Percentiles rank a stretch among this genome's conserved stretches.
These are phyloP conservation scores for Coniophora puteana DNA, from an alignment of 1,284 basidiomycete genomes.

Conservation along the genomic window DNA sequence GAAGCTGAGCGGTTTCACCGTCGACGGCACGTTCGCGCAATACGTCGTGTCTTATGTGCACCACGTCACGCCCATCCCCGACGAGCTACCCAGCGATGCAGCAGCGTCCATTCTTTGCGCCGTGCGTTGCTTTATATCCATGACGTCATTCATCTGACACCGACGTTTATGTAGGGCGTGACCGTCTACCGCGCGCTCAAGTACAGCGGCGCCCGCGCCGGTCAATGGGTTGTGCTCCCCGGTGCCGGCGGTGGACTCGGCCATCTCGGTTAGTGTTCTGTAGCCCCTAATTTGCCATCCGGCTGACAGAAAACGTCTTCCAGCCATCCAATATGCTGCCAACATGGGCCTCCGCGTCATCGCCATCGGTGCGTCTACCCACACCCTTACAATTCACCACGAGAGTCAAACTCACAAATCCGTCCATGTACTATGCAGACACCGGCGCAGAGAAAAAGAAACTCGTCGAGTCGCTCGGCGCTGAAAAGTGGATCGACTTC, in stretches of 20 bases:
- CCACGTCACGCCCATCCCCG: conserved; percentile 76
- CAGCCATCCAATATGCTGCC: conserved; percentile 75
- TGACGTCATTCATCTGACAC: not conserved
- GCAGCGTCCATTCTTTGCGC: conserved; percentile 86
- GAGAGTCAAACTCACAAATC: conserved; percentile 1
- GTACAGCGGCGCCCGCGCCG: conserved; percentile 64
- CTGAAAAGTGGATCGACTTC: conserved; percentile 82
- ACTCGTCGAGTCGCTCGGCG: conserved; percentile 68
- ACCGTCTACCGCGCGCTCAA: conserved; percentile 87
- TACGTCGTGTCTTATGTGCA: conserved; percentile 70
- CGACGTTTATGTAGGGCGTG: conserved; percentile 44
- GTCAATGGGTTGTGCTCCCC: conserved; percentile 80
- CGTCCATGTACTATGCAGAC: conserved; percentile 38
- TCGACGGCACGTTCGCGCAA: conserved; percentile 84
- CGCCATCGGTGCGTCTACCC: conserved; percentile 53
- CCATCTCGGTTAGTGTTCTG: conserved; percentile 45
- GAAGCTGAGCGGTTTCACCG: conserved; percentile 67
- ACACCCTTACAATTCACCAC: not conserved
- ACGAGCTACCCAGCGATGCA: conserved; percentile 56
- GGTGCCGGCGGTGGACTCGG: conserved; percentile 78
- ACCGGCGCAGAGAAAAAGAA: conserved; percentile 75
- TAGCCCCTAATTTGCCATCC: not conserved
- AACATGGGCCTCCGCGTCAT: conserved; percentile 77
- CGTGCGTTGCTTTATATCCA: conserved; percentile 33
- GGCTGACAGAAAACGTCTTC: conserved; percentile 8